Conservation (phyloP, 1,284 basidiomycete species). For the Erythrobasidium hasegawianum region DNA sequence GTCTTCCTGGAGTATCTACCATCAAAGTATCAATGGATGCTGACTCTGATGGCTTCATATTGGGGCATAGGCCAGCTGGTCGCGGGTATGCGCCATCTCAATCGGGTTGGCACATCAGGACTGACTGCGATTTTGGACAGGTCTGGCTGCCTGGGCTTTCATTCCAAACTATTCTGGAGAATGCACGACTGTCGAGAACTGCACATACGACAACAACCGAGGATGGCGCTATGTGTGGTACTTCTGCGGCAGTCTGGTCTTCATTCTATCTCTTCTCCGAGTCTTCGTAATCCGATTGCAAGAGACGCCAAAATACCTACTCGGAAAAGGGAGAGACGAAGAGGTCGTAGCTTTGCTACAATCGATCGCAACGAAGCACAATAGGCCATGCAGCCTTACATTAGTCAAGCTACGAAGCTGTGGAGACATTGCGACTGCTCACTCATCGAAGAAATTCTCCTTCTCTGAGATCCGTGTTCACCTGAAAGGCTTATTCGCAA, state of each 20-base stretch:
- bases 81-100: neutral
- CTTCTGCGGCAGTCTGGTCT: constrained; percentile 50
- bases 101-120: neutral
- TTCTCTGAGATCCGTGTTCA: constrained; percentile 47
- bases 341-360: constrained; percentile 68
- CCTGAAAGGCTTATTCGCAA: constrained; percentile 61
- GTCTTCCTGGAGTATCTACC: constrained; percentile 41
- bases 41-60: constrained; percentile 63
- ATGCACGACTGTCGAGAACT: constrained; percentile 47
- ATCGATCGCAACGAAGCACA: constrained; percentile 66
- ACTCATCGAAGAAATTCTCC: constrained; percentile 1
- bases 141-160: constrained; percentile 1
- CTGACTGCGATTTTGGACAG: neutral
- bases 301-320: constrained; percentile 62
- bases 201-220: constrained; percentile 53
- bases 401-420: constrained; percentile 54
- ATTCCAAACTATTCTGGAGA: constrained; percentile 4
- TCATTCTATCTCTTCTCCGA: constrained; percentile 57
- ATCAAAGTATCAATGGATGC: constrained; percentile 60
- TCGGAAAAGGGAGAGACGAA: constrained; percentile 65
- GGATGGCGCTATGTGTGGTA: constrained; percentile 71
- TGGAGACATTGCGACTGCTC: neutral
- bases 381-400: constrained; percentile 53
- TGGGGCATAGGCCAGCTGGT: constrained; percentile 60
- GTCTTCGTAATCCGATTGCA: constrained; percentile 67